phyloP scores from a whole-genome alignment of 164 flowering plant species.

The Aristolochia contorta region DNA sequence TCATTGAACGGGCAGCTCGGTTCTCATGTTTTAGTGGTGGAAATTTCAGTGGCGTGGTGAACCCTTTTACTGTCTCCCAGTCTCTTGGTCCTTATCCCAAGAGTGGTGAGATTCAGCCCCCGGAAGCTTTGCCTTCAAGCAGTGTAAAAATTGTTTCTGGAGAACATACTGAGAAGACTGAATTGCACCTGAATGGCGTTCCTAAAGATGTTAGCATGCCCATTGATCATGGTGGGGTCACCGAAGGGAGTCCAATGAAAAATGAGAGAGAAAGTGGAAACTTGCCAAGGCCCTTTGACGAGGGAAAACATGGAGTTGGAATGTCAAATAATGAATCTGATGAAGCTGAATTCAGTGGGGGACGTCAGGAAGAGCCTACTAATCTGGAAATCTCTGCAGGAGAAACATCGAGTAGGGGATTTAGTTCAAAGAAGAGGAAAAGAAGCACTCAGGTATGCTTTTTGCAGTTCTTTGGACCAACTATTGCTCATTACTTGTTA shows the following conservation, averaged over 20 bases:
- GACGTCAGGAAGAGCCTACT: slow-evolving; percentile 35
- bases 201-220: slow-evolving; percentile 32
- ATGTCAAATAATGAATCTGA: slow-evolving; percentile 50
- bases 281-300: slow-evolving; percentile 29
- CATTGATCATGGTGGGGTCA: slow-evolving; percentile 20
- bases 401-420: slow-evolving; percentile 33
- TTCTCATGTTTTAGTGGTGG: slow-evolving; percentile 71
- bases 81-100: slow-evolving; percentile 31
- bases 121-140: slow-evolving; percentile 22
- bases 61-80: slow-evolving; percentile 35
- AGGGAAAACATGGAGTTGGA: slow-evolving; percentile 36
- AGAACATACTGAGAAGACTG: slow-evolving; percentile 29
- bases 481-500: background rate
- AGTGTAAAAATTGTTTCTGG: slow-evolving; percentile 19
- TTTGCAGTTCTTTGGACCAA: background rate
- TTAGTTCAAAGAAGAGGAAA: slow-evolving; percentile 63
- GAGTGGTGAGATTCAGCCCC: slow-evolving; percentile 26
- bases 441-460: slow-evolving; percentile 50
- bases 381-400: slow-evolving; percentile 27
- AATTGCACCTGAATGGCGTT: slow-evolving; percentile 21
- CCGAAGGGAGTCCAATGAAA: slow-evolving; percentile 35
- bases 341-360: slow-evolving; percentile 57
- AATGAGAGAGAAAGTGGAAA: slow-evolving; percentile 33
- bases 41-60: slow-evolving; percentile 48
- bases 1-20: slow-evolving; percentile 89